Evolutionary conservation across 306 rosid genomes (phyloP), one percentile per base, ranked within the genome.

Genomic region (Fragaria iinumae): DNA sequence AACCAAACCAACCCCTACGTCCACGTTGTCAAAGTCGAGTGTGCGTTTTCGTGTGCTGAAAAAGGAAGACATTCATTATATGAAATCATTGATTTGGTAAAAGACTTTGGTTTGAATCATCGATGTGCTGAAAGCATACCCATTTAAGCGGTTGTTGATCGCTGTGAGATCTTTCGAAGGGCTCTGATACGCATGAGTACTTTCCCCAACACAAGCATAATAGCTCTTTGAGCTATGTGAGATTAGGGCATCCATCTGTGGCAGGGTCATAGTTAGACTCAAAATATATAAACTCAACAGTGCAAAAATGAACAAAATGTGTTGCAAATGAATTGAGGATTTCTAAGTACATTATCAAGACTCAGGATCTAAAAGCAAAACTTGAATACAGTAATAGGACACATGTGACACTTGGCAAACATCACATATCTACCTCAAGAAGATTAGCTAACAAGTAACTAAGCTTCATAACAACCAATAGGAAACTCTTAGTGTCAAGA

Each of bases 101-200:
- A 44, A 45, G n/a, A 59, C 69, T 52, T 74, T 16, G 39, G 57
- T 74, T 43, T 11, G 3, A 57, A 41, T 43, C 56, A 59, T 75
- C 21, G n/a, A 11, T 20, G 11, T 57, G 63, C 60, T 17, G 8
- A 62, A 18, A 79, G 73, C 87, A 82, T 91, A 91, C 93, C 97
- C 80, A 44, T 96, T 96, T 80, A 96, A 80, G 34, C 97, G 98
- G 86, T 96, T 91, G 77, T 96, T 96, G 85, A 96, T 96, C 81
- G 98, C 99, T 11, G 96, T 89, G 55, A 96, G 84, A 76, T 96
- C 99, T 87, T 93, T 92, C 8, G 99, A 96, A 77, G 99, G 99
- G 88, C 99, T 96, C 77, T 96, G 99, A 80, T 92, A 96, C 41
- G 99, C 99, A 86, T 89, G 98, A 55, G 99, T 96, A 85, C 99